Evolutionary conservation across 164 flowering plant species (phyloP).

Genomic region (Dillenia suffruticosa): DNA sequence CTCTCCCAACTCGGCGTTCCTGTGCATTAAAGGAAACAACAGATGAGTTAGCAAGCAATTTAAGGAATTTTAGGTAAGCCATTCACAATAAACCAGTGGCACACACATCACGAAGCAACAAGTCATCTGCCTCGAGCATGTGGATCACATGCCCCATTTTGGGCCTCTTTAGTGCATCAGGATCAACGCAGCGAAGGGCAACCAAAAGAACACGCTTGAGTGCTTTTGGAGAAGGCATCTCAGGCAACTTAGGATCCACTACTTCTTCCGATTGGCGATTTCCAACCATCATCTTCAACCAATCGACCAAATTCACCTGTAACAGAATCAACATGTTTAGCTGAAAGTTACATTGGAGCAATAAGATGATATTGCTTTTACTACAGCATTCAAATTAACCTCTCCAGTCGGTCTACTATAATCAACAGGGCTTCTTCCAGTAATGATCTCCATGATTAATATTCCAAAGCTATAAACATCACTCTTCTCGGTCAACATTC

Average conservation of each 20-base stretch:
- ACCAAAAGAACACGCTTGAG: slow-evolving; percentile 77
- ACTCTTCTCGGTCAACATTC: slow-evolving; percentile 93
- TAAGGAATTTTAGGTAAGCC: background rate
- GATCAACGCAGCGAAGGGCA: slow-evolving; percentile 88
- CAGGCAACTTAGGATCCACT: slow-evolving; percentile 85
- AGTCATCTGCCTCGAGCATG: slow-evolving; percentile 94
- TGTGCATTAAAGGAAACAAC: slow-evolving; percentile 14
- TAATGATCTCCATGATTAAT: slow-evolving; percentile 89
- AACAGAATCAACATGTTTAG: slow-evolving; percentile 2
- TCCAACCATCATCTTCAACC: slow-evolving; percentile 85
- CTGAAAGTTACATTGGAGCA: background rate
- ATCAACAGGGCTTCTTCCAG: slow-evolving; percentile 91
- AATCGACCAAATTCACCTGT: slow-evolving; percentile 90
- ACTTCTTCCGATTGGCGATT: slow-evolving; percentile 70
- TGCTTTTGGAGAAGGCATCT: slow-evolving; percentile 76
- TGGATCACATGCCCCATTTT: slow-evolving; percentile 97
- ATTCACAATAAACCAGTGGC: background rate
- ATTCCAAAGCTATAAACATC: slow-evolving; percentile 94
- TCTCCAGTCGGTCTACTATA: slow-evolving; percentile 76
- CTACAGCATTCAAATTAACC: slow-evolving; percentile 26
- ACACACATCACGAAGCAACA: slow-evolving; percentile 66
- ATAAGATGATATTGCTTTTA: no score
- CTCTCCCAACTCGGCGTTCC: slow-evolving; percentile 45
- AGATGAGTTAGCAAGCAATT: slow-evolving; percentile 1
- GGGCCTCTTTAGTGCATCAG: slow-evolving; percentile 93